Percentiles rank a stretch among this genome's conserved stretches.
These are phyloP conservation scores for Knoxdaviesia proteae DNA, from an alignment of 2,329 filamentous ascomycete species.

Conservation along the genomic window DNA sequence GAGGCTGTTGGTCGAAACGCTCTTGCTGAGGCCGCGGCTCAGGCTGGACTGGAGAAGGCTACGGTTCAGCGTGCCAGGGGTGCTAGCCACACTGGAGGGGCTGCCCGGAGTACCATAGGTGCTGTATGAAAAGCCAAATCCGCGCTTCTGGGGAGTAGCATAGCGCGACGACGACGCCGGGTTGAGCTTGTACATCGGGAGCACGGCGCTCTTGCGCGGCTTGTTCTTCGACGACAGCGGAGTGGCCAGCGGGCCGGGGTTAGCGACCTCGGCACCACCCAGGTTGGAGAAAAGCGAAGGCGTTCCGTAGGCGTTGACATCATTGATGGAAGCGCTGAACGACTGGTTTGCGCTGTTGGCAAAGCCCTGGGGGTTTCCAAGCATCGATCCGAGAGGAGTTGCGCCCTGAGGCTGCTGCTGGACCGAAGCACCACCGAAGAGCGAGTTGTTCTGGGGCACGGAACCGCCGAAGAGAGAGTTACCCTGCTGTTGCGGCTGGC, in stretches of 20 bases:
- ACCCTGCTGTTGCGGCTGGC: slow-evolving; percentile 14
- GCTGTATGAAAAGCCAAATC: slow-evolving; percentile 85
- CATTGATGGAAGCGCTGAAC: slow-evolving; percentile 60
- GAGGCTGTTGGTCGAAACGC: slow-evolving; percentile 70
- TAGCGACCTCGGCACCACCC: slow-evolving; percentile 36
- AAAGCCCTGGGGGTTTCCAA: slow-evolving; percentile 30
- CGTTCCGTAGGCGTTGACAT: slow-evolving; percentile 77
- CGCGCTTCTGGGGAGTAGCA: slow-evolving; percentile 65
- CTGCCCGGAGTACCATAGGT: slow-evolving; percentile 69
- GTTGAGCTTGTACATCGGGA: slow-evolving; percentile 76
- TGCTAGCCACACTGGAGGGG: slow-evolving; percentile 42
- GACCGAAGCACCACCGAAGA: slow-evolving; percentile 25
- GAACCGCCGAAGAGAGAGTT: slow-evolving; percentile 24
- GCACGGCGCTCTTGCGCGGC: slow-evolving; percentile 55
- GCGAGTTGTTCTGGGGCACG: slow-evolving; percentile 19
- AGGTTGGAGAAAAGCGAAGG: slow-evolving; percentile 68
- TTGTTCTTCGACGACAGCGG: slow-evolving; percentile 60
- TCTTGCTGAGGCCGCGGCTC: slow-evolving; percentile 59
- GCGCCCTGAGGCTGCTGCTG: slow-evolving; percentile 17
- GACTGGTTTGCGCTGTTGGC: slow-evolving; percentile 33
- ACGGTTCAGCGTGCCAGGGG: slow-evolving; percentile 44
- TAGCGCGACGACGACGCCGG: slow-evolving; percentile 61
- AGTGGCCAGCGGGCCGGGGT: slow-evolving; percentile 78
- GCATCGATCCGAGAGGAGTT: slow-evolving; percentile 30
- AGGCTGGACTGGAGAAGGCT: slow-evolving; percentile 47